phyloP scores from a whole-genome alignment of 768 basidiomycete species.

The Phlebiopsis gigantea region DNA sequence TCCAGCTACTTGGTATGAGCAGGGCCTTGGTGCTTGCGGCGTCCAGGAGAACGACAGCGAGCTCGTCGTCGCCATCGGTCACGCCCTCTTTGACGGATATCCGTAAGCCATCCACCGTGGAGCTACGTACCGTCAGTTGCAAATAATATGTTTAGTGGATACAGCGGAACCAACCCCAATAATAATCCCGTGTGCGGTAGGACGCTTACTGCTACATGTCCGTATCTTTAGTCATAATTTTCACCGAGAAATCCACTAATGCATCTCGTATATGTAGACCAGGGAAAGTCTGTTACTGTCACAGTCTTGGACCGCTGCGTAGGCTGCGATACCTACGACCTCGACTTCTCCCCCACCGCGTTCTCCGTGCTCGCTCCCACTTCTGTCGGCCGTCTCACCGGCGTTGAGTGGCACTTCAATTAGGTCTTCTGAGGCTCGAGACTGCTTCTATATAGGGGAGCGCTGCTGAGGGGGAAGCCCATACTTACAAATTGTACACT shows the following conservation, averaged over 20 bases:
- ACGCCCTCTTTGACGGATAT: conserved; percentile 45
- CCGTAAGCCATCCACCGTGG: conserved; percentile 37
- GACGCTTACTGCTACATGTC: conserved; percentile 42
- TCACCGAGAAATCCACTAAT: conserved; percentile 7
- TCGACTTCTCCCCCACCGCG: conserved; percentile 61
- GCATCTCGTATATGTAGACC: conserved; percentile 34
- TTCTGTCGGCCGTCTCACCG: conserved; percentile 44
- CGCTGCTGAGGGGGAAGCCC: no score
- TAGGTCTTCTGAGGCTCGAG: no score
- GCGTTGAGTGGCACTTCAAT: conserved; percentile 46
- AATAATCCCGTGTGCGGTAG: conserved; percentile 65
- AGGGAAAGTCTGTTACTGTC: conserved; percentile 44
- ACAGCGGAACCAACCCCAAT: conserved; percentile 59
- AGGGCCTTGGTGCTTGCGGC: conserved; percentile 60
- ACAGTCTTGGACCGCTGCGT: conserved; percentile 57
- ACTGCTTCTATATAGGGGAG: no score
- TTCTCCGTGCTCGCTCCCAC: conserved; percentile 43
- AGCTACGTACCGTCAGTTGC: neutral
- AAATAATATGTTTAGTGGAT: conserved; percentile 37
- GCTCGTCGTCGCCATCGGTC: conserved; percentile 57
- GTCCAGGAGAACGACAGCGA: conserved; percentile 39
- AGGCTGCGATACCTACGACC: conserved; percentile 43
- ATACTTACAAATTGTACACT: no score
- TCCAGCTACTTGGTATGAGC: conserved; percentile 64
- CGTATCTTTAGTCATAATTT: conserved; percentile 18